Base-by-base conservation (phyloP, 2,329 filamentous ascomycete genomes). In the Penicillium paneum region DNA sequence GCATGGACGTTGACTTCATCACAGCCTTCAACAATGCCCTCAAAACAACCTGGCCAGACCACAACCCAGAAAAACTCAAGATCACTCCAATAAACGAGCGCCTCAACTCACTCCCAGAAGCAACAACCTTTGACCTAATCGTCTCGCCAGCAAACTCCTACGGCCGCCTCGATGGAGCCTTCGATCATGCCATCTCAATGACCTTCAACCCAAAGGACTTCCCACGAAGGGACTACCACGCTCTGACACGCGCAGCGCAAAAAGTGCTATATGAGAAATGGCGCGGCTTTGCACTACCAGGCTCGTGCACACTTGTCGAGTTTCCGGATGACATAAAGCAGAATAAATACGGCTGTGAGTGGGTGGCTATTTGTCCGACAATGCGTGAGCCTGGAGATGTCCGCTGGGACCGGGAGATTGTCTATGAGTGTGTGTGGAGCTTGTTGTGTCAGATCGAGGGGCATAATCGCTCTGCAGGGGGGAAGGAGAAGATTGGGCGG, bases 101-200 rank as follows among this genome's bases (percentile, higher is more conserved):
- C 7, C 72, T 83, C 5, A 66, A 71, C 10, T 61, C 66, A 2
- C 62, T 82, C 3, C 67, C 76, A 0, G 11, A 61, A 0, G 47
- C 55, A 0, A 64, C 73, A 8, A 67, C 67, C 29, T 81, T 80
- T 61, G 76, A 82, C 61, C 69, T 77, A 12, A 68, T 83, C 39
- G 79, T 82, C 21, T 83, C 80, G 1, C 81, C 80, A 0, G 79
- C 80, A 39, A 83, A 83, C 60, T 81, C 79, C 1, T 83, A 81
- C 62, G 80, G 74, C 28, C 73, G 75, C 1, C 74, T 84, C 0
- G 80, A 83, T 57, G 81, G 81, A 28, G 78, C 74, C 44, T 83
- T 82, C 57, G 80, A 83, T 65, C 77, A 81, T 58, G 80, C 80
- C 24, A 79, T 83, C 51, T 81, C 79, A 0, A 71, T 74, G 31